Base-by-base conservation (phyloP, 2,329 filamentous ascomycete species). In the Ceratocystis cacaofunesta region DNA sequence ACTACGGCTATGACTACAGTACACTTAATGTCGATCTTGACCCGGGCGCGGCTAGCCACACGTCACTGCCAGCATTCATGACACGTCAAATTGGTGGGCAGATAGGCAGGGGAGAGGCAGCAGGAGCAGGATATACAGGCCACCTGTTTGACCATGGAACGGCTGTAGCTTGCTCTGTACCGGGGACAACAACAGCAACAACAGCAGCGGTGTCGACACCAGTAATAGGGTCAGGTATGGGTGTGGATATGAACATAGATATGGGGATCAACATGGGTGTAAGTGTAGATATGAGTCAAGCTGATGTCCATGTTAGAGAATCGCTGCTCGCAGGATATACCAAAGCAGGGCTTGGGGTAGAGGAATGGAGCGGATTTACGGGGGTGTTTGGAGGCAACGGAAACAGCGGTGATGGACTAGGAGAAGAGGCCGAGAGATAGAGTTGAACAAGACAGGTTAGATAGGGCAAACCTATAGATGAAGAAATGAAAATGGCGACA, bases 71-170 rank as follows among this genome's bases (percentile, higher is more conserved):
- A n/a, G 25, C 10, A 57, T 52, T 22, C 28, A 55, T 55, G 50
- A 15, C 50, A 15, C 17, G 46, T 1, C 46, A 48, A 22, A 48
- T 19, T 36, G 28, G 30, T n/a, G 28, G 55, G 5, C 55, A 58
- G 28, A 8, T 19, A 30, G 12, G 1, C 12, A 58, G 55, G 7
- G 55, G 12, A 7, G 55, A 15, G 1, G 50, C 28, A n/a, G 22
- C 52, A 17, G 28, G 30, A 28, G 30, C 17, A 7, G 22, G 12
- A 15, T 32, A 91, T 12, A 83, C 89, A 66, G 85, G 84, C 0
- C 22, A 28, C 22, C 1, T 30, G 5, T 57, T 83, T 87, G 1
- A 78, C 90, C 46, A 86, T 87, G 17, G 36, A 15, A 41, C 8
- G 36, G 10, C 36, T 83, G 86, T 46, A 92, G 75, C 82, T 85